phyloP scores from a whole-genome alignment of 805 yeast species.

The Brettanomyces anomalus region DNA sequence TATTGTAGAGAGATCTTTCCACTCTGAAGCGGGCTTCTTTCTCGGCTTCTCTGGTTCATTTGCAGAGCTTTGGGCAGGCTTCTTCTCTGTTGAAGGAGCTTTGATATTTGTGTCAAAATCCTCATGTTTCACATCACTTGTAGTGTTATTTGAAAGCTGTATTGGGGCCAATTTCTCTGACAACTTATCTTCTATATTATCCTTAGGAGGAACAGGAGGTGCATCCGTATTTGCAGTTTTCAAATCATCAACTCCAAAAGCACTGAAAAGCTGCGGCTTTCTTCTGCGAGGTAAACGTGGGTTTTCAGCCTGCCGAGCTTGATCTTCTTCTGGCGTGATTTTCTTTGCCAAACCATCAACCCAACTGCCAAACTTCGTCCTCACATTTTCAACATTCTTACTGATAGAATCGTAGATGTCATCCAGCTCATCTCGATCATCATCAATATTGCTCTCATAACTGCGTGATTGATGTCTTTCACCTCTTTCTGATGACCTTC shows the following conservation, averaged over 20 bases:
- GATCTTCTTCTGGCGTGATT: conserved; percentile 16
- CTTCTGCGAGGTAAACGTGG: conserved; percentile 4
- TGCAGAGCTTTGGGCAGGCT: not conserved
- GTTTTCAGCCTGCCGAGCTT: not conserved
- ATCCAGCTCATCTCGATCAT: conserved; percentile 31
- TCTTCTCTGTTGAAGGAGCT: conserved; percentile 4
- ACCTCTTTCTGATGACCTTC: not conserved
- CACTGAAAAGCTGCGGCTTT: conserved; percentile 21
- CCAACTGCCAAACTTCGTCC: conserved; percentile 70
- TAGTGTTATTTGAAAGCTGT: conserved; percentile 17
- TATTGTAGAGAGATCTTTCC: conserved; percentile 22
- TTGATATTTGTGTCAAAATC: conserved; percentile 18
- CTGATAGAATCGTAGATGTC: conserved; percentile 52
- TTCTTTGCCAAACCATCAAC: conserved; percentile 57
- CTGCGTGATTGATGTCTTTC: not conserved
- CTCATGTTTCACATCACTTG: not conserved
- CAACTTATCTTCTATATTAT: conserved; percentile 1
- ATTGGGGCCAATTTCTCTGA: conserved; percentile 7
- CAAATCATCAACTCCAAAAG: conserved; percentile 14
- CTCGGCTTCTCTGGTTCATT: not conserved
- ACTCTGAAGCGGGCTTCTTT: not conserved
- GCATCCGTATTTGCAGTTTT: not conserved
- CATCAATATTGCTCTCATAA: conserved; percentile 7
- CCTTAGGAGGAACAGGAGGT: conserved; percentile 1
- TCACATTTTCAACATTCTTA: conserved; percentile 76